Evolutionary conservation across 441 rosid genomes (phyloP), one percentile per base, ranked within the genome.

Genomic region (Lepidium campestre): DNA sequence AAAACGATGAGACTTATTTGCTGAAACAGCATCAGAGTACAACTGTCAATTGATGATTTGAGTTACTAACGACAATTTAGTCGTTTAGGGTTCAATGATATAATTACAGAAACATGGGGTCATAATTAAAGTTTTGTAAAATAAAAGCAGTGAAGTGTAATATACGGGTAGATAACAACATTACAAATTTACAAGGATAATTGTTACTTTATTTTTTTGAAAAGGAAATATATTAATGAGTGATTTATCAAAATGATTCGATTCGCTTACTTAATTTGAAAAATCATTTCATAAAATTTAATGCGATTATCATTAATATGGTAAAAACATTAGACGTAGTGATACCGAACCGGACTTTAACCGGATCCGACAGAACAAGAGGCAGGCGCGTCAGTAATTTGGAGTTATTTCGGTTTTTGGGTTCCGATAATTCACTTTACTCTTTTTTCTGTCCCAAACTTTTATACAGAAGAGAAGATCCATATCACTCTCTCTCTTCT

Each of bases 1-100:
- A 82, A 36, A 73, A 59, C 17, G 88, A 82, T 20, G 78, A 87
- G 73, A 78, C 77, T 40, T 77, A 62, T 57, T 45, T 84, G 54
- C 86, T 89, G 41, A 60, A 66, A 52, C 72, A 66, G 20, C 61
- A 65, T 52, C 41, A 72, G 55, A 72, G 44, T 49, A 55, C 57
- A 15, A 17, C 48, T 66, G 63, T 25, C 49, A 35, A 40, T 39
- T 63, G 70, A 65, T 29, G n/a, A 11, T 41, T 39, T 25, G 44
- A 23, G 46, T 10, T 25, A 34, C 18, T 35, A 56, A 53, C 18
- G 62, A 53, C 18, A 54, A 6, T 35, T 17, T 18, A n/a, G 40
- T 25, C 9, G 4, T 47, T 17, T 17, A 22, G 47, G 55, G 14
- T 1, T 50, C 37, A 5, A n/a, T 18, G 15, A 2, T 40, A 3